phyloP scores from a whole-genome alignment of 495 filamentous ascomycete genomes.

The Clavariopsis aquatica region DNA sequence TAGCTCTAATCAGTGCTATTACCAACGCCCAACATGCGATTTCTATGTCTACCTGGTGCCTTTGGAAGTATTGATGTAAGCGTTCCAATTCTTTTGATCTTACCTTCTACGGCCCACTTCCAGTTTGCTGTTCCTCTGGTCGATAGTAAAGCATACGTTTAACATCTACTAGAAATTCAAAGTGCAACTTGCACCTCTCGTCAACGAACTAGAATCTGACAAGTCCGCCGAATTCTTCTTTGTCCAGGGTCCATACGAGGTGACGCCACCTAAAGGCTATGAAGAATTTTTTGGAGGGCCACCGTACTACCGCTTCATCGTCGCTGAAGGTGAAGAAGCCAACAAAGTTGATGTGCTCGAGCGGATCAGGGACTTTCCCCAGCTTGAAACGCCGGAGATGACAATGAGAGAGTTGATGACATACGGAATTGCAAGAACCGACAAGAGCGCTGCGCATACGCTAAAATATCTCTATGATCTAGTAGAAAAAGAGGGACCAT shows the following conservation, averaged over 20 bases:
- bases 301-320: constrained; percentile 55
- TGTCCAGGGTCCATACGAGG: constrained; percentile 52
- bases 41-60: constrained; percentile 36
- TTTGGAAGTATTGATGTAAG: constrained; percentile 57
- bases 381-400: constrained; percentile 53
- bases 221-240: constrained; percentile 51
- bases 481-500: constrained; percentile 55
- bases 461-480: constrained; percentile 51
- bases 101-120: no score
- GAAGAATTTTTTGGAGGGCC: constrained; percentile 56
- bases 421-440: constrained; percentile 48
- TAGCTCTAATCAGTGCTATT: neutral
- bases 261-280: constrained; percentile 52
- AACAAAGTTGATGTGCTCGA: constrained; percentile 51
- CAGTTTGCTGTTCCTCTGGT: neutral
- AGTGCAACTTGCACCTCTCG: constrained; percentile 54
- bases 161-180: constrained; percentile 52
- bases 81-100: neutral
- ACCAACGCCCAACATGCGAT: neutral
- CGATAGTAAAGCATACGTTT: neutral
- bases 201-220: constrained; percentile 52
- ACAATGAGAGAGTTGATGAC: constrained; percentile 56
- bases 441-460: constrained; percentile 48
- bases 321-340: constrained; percentile 50
- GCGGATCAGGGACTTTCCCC: constrained; percentile 54